Conservation (phyloP, 2,329 filamentous ascomycete species). For the Fusarium drepaniforme region DNA sequence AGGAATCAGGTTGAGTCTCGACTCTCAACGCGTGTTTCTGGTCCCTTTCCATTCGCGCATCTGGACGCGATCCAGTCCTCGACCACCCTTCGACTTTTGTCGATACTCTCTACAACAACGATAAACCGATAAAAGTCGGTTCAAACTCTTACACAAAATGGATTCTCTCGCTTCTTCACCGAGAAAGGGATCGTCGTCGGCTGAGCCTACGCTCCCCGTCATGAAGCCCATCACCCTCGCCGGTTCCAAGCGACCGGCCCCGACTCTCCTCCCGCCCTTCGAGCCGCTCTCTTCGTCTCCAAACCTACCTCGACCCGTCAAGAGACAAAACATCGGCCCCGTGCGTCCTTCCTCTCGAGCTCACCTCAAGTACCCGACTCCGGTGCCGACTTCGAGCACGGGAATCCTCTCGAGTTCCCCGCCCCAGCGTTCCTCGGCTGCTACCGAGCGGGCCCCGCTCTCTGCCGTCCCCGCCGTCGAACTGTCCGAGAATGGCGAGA, state of each 20-base stretch:
- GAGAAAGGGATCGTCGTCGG: constrained; percentile 42
- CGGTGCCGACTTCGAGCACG: constrained; percentile 92
- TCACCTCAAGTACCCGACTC: constrained; percentile 86
- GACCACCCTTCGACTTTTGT: constrained; percentile 6
- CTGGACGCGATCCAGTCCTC: constrained; percentile 32
- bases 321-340: constrained; percentile 69
- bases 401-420: constrained; percentile 91
- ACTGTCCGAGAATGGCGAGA: constrained; percentile 84
- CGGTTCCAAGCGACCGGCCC: constrained; percentile 71
- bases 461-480: constrained; percentile 85
- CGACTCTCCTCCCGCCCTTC: constrained; percentile 81
- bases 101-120: constrained; percentile 1
- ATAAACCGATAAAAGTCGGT: constrained; percentile 1
- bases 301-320: constrained; percentile 74
- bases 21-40: constrained; percentile 19
- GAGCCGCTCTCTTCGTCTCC: constrained; percentile 85
- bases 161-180: constrained; percentile 52
- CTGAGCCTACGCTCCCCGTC: constrained; percentile 51
- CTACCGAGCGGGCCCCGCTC: constrained; percentile 85
- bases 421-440: constrained; percentile 67
- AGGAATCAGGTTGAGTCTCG: neutral
- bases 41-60: constrained; percentile 8
- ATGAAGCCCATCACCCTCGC: constrained; percentile 46
- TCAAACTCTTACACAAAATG: constrained; percentile 42
- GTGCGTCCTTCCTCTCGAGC: constrained; percentile 49